A percentile compares a stretch with the other conserved stretches of the same genome.
phyloP scores from a whole-genome alignment of 169 alveolate species.

The Plasmodium malariae region DNA sequence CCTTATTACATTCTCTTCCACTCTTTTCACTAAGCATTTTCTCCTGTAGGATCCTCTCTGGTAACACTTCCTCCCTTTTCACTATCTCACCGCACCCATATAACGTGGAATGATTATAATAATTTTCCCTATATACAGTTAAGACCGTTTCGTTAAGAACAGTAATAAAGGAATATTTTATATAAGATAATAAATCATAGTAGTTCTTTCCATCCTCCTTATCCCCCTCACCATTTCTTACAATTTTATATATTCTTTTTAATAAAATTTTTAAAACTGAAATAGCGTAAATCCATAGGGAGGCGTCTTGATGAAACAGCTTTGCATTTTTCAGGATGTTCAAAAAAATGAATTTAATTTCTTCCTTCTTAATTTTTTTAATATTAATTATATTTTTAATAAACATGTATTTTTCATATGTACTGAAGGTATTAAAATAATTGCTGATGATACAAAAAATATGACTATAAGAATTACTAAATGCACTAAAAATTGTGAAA shows the following conservation, averaged over 20 bases:
- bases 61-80: neutral
- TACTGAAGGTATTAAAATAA: conserved; percentile 49
- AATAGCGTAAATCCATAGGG: conserved; percentile 70
- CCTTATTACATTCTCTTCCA: neutral
- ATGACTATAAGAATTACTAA: conserved; percentile 64
- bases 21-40: neutral
- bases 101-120: conserved; percentile 27
- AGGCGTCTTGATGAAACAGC: conserved; percentile 50
- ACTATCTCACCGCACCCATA: neutral
- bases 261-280: conserved; percentile 69
- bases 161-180: conserved; percentile 49
- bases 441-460: conserved; percentile 64
- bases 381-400: conserved; percentile 58
- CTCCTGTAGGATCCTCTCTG: neutral
- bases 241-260: conserved; percentile 50
- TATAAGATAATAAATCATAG: conserved; percentile 41
- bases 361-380: conserved; percentile 73
- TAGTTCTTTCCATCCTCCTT: conserved; percentile 15
- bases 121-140: conserved; percentile 50
- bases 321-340: conserved; percentile 38
- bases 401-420: conserved; percentile 73
- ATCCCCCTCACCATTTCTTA: neutral
- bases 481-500: conserved; percentile 36
- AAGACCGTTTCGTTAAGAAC: conserved; percentile 40
- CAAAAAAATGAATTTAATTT: conserved; percentile 65